These are phyloP conservation scores for Amborella trichopoda DNA, from an alignment of 164 flowering plant species.

Conservation along the genomic window DNA sequence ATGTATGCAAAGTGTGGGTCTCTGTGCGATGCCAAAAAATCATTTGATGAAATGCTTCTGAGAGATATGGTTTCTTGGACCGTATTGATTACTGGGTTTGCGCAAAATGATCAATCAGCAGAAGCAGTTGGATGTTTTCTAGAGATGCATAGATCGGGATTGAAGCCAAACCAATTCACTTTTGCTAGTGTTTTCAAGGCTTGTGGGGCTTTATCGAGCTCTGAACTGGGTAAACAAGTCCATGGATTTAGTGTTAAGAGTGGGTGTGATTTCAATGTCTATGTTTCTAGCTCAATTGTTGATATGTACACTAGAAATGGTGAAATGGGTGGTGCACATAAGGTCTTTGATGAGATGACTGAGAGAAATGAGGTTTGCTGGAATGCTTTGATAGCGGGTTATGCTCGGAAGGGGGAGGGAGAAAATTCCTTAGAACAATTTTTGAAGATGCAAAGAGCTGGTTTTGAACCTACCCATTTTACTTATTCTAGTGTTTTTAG, in stretches of 20 bases:
- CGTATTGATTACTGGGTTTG: conserved; percentile 40
- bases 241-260: conserved; percentile 38
- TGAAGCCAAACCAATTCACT: conserved; percentile 50
- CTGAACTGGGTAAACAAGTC: conserved; percentile 28
- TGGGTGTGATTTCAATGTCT: conserved; percentile 37
- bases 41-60: conserved; percentile 41
- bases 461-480: conserved; percentile 37
- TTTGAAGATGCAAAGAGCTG: conserved; percentile 37
- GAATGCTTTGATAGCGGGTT: conserved; percentile 72
- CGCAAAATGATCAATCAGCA: conserved; percentile 32
- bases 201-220: conserved; percentile 17
- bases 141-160: conserved; percentile 30
- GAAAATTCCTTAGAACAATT: conserved; percentile 33
- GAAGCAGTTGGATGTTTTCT: conserved; percentile 40
- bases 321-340: conserved; percentile 30
- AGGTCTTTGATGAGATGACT: conserved; percentile 27
- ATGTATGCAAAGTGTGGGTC: conserved; percentile 53
- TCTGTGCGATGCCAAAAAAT: conserved; percentile 31
- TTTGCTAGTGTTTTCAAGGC: conserved; percentile 55
- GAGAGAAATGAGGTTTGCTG: conserved; percentile 59
- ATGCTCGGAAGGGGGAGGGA: conserved; percentile 50
- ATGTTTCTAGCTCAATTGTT: conserved; percentile 49
- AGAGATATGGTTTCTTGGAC: conserved; percentile 59
- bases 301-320: conserved; percentile 59
- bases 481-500: conserved; percentile 46